Conservation (phyloP, 2,329 filamentous ascomycete species). For the Lachnellula arida region DNA sequence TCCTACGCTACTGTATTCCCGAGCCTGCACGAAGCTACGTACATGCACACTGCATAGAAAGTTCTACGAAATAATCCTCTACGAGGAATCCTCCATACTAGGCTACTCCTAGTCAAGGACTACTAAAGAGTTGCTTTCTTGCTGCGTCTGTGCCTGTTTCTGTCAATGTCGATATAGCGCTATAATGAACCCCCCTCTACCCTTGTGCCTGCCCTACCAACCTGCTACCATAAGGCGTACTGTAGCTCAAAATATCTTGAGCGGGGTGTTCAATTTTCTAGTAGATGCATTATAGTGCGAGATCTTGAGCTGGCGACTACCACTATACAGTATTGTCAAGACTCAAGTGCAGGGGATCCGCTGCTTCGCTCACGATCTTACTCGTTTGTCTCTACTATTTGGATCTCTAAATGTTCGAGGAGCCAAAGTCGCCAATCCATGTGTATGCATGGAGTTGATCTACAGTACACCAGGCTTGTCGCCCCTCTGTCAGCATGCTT, state of each 20-base stretch:
- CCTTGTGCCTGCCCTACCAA: no score
- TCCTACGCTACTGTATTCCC: not conserved
- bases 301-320: no score
- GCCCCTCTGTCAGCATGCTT: not conserved
- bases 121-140: not conserved
- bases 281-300: no score
- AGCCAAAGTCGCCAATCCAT: not conserved
- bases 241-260: no score
- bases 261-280: no score
- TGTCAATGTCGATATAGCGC: not conserved
- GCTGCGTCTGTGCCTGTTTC: not conserved
- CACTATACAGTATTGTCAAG: not conserved
- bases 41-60: not conserved
- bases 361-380: not conserved
- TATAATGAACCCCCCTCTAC: not conserved
- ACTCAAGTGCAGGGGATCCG: not conserved
- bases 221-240: no score
- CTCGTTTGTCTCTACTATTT: not conserved
- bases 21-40: not conserved
- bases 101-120: not conserved
- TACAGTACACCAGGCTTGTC: not conserved
- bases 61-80: not conserved
- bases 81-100: no score
- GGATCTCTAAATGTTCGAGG: not conserved
- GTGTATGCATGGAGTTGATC: not conserved